These are phyloP conservation scores for Phytophthora megakarya DNA, from an alignment of 352 stramenopile genomes.

Conservation along the genomic window DNA sequence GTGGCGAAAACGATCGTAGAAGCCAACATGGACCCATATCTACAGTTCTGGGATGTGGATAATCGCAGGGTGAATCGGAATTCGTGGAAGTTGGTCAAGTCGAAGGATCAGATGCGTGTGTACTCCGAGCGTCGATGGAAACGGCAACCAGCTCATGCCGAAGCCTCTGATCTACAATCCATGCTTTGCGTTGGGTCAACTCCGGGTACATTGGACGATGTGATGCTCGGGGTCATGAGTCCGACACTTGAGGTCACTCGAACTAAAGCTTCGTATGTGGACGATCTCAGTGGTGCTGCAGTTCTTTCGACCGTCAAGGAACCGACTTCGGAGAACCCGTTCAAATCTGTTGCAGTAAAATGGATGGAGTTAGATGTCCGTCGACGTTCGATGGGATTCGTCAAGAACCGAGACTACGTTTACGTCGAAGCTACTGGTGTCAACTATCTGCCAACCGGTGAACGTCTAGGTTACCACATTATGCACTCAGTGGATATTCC, in stretches of 20 bases:
- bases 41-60: slow-evolving; percentile 28
- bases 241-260: slow-evolving; percentile 37
- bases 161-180: slow-evolving; percentile 20
- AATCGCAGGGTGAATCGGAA: slow-evolving; percentile 31
- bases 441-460: slow-evolving; percentile 28
- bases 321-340: slow-evolving; percentile 48
- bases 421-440: slow-evolving; percentile 59
- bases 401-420: slow-evolving; percentile 56
- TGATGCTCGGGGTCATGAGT: slow-evolving; percentile 40
- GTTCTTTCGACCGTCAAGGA: slow-evolving; percentile 47
- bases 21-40: slow-evolving; percentile 33
- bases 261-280: slow-evolving; percentile 43
- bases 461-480: slow-evolving; percentile 49
- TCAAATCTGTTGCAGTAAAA: slow-evolving; percentile 36
- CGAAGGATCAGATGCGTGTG: slow-evolving; percentile 20
- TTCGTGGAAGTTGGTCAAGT: slow-evolving; percentile 37
- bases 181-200: slow-evolving; percentile 35
- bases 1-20: slow-evolving; percentile 29
- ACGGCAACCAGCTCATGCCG: background rate
- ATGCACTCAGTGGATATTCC: slow-evolving; percentile 50
- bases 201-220: slow-evolving; percentile 30
- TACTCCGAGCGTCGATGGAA: slow-evolving; percentile 20
- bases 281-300: slow-evolving; percentile 39
- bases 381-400: slow-evolving; percentile 21
- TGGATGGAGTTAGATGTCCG: slow-evolving; percentile 38